A percentile compares a stretch with the other conserved stretches of the same genome.
These are phyloP conservation scores for Pestalotiopsis fici DNA, from an alignment of 2,329 filamentous ascomycete genomes.

Conservation along the genomic window DNA sequence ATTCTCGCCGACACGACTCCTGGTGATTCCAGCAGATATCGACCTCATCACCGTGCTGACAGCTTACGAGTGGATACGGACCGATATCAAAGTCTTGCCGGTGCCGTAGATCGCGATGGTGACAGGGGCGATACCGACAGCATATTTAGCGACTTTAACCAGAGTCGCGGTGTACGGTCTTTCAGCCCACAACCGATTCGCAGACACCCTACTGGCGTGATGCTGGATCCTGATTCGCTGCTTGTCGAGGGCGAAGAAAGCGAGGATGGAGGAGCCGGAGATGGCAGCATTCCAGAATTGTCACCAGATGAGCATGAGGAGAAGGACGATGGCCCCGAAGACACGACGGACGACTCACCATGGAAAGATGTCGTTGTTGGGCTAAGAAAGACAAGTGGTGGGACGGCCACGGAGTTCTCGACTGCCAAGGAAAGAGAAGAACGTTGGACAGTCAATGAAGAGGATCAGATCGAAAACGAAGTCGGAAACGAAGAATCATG, in stretches of 20 bases:
- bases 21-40: slow-evolving; percentile 30
- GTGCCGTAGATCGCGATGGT: slow-evolving; percentile 40
- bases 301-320: slow-evolving; percentile 2
- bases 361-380: slow-evolving; percentile 20
- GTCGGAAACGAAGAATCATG: not conserved
- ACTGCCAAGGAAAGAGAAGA: slow-evolving; percentile 14
- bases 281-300: slow-evolving; percentile 11
- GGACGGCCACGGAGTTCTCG: slow-evolving; percentile 12
- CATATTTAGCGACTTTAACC: slow-evolving; percentile 57
- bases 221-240: slow-evolving; percentile 32
- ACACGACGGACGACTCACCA: slow-evolving; percentile 14
- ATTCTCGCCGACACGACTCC: slow-evolving; percentile 57
- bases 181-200: slow-evolving; percentile 59
- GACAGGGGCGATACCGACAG: slow-evolving; percentile 46
- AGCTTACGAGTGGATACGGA: slow-evolving; percentile 55
- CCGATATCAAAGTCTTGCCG: slow-evolving; percentile 59
- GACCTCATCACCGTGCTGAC: slow-evolving; percentile 48
- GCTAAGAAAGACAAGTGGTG: slow-evolving; percentile 14
- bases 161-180: slow-evolving; percentile 54
- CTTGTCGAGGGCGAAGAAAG: slow-evolving; percentile 17
- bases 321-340: slow-evolving; percentile 14
- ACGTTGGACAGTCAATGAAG: slow-evolving; percentile 9
- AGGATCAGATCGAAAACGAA: not conserved
- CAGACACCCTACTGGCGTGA: slow-evolving; percentile 27
- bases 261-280: slow-evolving; percentile 8